A percentile compares a stretch with the other conserved stretches of the same genome.
phyloP scores from a whole-genome alignment of 1,139 yeast genomes.

The Geotrichum carabidarum region DNA sequence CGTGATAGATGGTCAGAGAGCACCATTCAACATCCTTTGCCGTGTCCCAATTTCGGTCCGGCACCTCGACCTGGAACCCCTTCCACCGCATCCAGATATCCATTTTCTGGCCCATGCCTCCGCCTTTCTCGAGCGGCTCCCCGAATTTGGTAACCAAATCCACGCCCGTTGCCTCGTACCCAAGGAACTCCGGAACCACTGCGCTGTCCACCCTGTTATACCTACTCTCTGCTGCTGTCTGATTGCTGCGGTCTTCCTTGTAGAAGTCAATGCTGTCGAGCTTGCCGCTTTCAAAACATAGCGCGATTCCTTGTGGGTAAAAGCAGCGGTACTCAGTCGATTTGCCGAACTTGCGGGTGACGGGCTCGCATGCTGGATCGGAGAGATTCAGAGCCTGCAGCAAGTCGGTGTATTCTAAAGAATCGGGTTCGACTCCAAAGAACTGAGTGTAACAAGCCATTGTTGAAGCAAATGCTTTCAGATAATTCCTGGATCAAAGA shows the following conservation, averaged over 20 bases:
- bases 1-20: slow-evolving; percentile 22
- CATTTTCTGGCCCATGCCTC: slow-evolving; percentile 24
- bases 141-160: slow-evolving; percentile 28
- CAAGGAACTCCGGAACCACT: slow-evolving; percentile 23
- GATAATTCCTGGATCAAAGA: not conserved
- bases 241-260: slow-evolving; percentile 15
- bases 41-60: slow-evolving; percentile 29
- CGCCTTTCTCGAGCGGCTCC: slow-evolving; percentile 32
- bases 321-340: slow-evolving; percentile 26
- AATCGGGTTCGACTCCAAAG: not conserved
- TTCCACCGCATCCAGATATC: slow-evolving; percentile 34
- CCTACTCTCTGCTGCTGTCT: not conserved
- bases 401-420: not conserved
- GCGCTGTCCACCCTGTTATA: slow-evolving; percentile 19
- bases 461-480: not conserved
- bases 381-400: not conserved
- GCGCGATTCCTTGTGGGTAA: slow-evolving; percentile 26
- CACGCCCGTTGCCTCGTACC: slow-evolving; percentile 24
- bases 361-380: too few relatives aligned
- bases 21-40: slow-evolving; percentile 28
- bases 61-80: slow-evolving; percentile 27
- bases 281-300: slow-evolving; percentile 19
- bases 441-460: not conserved
- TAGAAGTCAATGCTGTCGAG: slow-evolving; percentile 30
- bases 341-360: slow-evolving; percentile 7